Evolutionary conservation across 2,329 filamentous ascomycete species (phyloP).

Genomic region (Akanthomyces muscarius): DNA sequence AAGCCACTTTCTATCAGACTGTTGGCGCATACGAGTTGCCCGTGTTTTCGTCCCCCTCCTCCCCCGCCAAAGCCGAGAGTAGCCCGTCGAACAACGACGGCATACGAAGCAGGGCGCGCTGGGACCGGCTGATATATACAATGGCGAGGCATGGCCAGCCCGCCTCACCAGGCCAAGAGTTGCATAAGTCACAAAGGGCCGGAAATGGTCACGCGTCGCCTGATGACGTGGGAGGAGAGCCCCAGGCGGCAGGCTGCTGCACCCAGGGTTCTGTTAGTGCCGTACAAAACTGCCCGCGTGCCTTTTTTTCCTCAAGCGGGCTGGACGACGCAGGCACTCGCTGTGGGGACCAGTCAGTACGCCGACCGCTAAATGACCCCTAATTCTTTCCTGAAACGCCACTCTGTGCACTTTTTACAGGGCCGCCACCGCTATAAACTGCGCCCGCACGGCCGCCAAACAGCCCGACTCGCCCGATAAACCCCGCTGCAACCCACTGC

Average conservation of each 20-base stretch:
- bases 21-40: not conserved
- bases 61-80: not conserved
- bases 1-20: not conserved
- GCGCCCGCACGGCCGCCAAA: no score
- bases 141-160: not conserved
- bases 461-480: no score
- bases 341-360: no score
- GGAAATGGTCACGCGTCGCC: slow-evolving; percentile 9
- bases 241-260: not conserved
- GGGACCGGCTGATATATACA: not conserved
- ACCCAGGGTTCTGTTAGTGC: not conserved
- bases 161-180: not conserved
- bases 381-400: not conserved
- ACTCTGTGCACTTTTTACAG: not conserved
- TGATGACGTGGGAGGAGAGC: slow-evolving; percentile 12
- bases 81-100: not conserved
- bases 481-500: not conserved
- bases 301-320: not conserved
- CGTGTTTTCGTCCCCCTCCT: not conserved
- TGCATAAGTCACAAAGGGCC: not conserved
- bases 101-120: not conserved
- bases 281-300: not conserved
- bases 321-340: not conserved
- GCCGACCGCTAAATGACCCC: not conserved
- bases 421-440: no score